Evolutionary conservation across 768 basidiomycete genomes (phyloP), one percentile per base, ranked within the genome.

Genomic region (Rubroboletus pulcherrimus): DNA sequence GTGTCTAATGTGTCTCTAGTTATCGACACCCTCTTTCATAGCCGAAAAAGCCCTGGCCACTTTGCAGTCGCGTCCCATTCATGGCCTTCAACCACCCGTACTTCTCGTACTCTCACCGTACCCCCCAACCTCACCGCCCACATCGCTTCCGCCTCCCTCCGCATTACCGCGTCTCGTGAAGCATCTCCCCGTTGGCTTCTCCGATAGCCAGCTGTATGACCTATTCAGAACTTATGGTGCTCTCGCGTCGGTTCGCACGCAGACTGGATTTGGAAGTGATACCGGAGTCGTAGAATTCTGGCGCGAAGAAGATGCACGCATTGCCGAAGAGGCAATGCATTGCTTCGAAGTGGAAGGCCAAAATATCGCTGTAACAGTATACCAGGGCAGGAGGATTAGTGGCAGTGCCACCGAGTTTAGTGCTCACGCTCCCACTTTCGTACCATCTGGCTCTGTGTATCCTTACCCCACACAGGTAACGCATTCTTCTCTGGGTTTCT

Each of bases 11-110:
- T 52, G 17, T 40, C 37, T 46, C 30, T 52, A 17, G 48, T 61
- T 34, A 56, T 61, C 41, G 11, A 62, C 43, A 7, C 12, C 21
- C 21, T 47, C 31, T 31, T 58, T 31, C 34, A 12, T 54, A 93
- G 93, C 93, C 59, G 91, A 93, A 73, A 93, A 92, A 71, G 93
- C 93, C 14, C 78, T 94, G 26, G 86, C 91, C 14, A 93, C 87
- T 10, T 77, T 94, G 45, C 88, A 93, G 71, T 81, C 83, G 60
- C 86, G 88, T 61, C 81, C 81, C 41, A 78, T 93, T 40, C 86
- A 85, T 11, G 81, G 77, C 49, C 66, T 83, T 24, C 72, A 76
- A 19, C 84, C 87, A 2, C 75, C 83, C 3, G 82, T 85, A 2
- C 73, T 75, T 51, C 77, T 93, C 45, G 78, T 85, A 21, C 78